Evolutionary conservation across 371 early-diverging fungal genomes (phyloP), one percentile per base, ranked within the genome.

Genomic region (Mortierella sp.): DNA sequence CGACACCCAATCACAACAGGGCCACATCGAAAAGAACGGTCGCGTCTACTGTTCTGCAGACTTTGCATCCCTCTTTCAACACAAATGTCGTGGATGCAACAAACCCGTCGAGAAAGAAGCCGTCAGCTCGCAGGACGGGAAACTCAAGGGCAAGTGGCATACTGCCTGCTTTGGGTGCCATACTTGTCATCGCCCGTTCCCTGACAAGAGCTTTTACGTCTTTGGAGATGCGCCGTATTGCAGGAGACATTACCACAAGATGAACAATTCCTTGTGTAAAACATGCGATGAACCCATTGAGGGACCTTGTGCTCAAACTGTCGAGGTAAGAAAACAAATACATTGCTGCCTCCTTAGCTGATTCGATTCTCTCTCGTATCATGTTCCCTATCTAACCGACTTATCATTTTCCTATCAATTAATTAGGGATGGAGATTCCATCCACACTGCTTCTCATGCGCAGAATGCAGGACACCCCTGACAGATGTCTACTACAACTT

Each of bases 171-270:
- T 96, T 58, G 93, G 92, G 57, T 96, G 95, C 89, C 93, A 93
- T 89, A 93, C 90, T 0, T 97, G 97, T 80, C 93, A 90, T 75
- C 89, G 88, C 72, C 90, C 93, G 24, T 97, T 97, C 80, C 96
- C 96, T 6, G 95, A 96, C 86, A 96, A 94, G 80, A 95, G 94
- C 47, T 97, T 97, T 78, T 97, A 96, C 77, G 96, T 96, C 24
- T 93, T 91, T 85, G 93, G 95, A 6, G 92, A 94, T 79, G 89
- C 91, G 21, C 97, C 97, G 54, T 95, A 95, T 76, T 97, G 97
- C 85, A 90, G 92, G 63, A 89, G 93, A 50, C 96, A 97, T 83
- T 97, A 96, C 78, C 97, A 97, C 80, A 92, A 93, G 86, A 79
- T 94, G 70, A 96, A 96, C 82, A 92, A 93, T 52, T 95, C 96